A percentile compares a stretch with the other conserved stretches of the same genome.
These are phyloP conservation scores for Candolleomyces eurysporus DNA, from an alignment of 768 basidiomycete genomes.

Conservation along the genomic window DNA sequence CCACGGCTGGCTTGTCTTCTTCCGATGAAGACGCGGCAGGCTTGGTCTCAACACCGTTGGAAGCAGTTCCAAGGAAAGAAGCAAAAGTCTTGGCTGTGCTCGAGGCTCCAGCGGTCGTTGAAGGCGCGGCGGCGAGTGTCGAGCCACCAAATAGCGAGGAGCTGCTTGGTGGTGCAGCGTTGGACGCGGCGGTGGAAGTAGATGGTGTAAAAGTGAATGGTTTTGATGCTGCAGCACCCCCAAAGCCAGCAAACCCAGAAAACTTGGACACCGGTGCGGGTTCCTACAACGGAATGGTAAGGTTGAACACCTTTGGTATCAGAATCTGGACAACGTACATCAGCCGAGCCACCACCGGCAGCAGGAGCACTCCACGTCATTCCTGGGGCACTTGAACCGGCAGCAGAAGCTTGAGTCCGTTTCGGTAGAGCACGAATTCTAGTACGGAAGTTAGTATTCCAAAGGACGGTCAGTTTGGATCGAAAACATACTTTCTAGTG, in stretches of 20 bases:
- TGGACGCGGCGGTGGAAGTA: constrained; percentile 11
- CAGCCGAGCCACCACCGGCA: background rate
- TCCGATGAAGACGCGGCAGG: constrained; percentile 13
- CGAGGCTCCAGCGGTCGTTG: constrained; percentile 30
- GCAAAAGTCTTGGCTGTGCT: constrained; percentile 53
- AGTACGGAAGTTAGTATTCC: constrained; percentile 7
- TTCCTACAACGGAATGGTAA: constrained; percentile 15
- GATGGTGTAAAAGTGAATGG: constrained; percentile 11
- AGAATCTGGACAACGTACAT: constrained; percentile 10
- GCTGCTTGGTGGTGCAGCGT: constrained; percentile 9
- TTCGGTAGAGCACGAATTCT: constrained; percentile 72
- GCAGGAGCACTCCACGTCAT: background rate
- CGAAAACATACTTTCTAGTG: constrained; percentile 51
- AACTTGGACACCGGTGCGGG: constrained; percentile 41
- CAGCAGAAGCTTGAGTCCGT: constrained; percentile 21
- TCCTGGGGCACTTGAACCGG: background rate
- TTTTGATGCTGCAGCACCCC: constrained; percentile 34
- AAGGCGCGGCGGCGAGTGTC: constrained; percentile 8
- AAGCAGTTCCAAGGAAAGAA: constrained; percentile 34
- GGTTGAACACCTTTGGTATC: background rate
- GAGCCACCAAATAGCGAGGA: constrained; percentile 6
- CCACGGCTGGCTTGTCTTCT: constrained; percentile 33
- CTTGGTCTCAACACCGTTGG: constrained; percentile 3
- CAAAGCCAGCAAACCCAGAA: constrained; percentile 53
- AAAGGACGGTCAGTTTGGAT: background rate